Conservation (phyloP, 2,329 filamentous ascomycete genomes). For the Trichophyton schoenleinii region DNA sequence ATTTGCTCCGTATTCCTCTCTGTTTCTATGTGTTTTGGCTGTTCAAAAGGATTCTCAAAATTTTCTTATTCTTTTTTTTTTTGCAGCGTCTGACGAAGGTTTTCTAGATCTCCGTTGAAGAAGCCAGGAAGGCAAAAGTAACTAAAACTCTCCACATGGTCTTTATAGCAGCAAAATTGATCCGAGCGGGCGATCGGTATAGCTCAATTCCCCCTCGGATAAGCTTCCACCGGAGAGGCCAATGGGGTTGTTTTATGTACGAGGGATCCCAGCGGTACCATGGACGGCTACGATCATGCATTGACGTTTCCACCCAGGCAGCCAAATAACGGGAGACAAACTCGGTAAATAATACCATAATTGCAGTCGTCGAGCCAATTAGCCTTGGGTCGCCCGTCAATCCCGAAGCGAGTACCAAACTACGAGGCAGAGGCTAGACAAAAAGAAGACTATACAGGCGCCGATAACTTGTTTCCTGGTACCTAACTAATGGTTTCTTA, state of each 20-base stretch:
- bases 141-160: slow-evolving; percentile 1
- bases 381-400: not conserved
- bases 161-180: not conserved
- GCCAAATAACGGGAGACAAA: not conserved
- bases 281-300: not conserved
- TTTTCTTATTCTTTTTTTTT: not conserved
- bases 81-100: not conserved
- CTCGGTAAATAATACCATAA: not conserved
- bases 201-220: not conserved
- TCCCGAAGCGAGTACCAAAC: not conserved
- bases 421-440: not conserved
- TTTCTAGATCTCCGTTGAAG: slow-evolving; percentile 3
- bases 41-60: too few species aligned
- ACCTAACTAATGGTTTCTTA: not conserved
- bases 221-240: slow-evolving; percentile 1
- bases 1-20: too few species aligned
- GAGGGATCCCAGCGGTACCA: not conserved
- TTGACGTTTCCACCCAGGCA: not conserved
- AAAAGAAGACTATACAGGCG: not conserved
- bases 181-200: not conserved
- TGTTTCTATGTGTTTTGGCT: not conserved
- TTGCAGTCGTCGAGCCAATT: not conserved
- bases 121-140: not conserved
- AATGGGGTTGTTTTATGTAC: slow-evolving; percentile 2
- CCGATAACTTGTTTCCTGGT: not conserved